Percentiles rank a stretch among this genome's conserved stretches.
These are phyloP conservation scores for Physcomitrium patens DNA, from an alignment of 225 moss, liverwort and hornwort species.

Conservation along the genomic window DNA sequence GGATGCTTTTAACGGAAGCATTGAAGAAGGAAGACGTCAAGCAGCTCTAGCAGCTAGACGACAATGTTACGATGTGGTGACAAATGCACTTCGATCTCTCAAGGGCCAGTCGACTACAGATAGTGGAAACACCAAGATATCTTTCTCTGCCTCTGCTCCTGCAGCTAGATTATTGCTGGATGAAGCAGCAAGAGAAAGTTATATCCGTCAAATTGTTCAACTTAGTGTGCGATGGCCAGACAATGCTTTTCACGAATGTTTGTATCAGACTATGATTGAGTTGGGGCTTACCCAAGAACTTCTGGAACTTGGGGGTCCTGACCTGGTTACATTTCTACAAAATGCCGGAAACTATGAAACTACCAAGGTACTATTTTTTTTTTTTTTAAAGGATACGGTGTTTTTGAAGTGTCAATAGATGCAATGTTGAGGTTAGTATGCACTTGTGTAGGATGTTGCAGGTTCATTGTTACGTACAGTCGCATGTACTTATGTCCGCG, in stretches of 20 bases:
- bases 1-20: conserved; percentile 89
- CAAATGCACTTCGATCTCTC: conserved; percentile 85
- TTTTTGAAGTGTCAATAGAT: conserved; percentile 4
- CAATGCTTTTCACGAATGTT: conserved; percentile 77
- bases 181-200: conserved; percentile 75
- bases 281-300: conserved; percentile 87
- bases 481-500: background rate
- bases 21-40: conserved; percentile 83
- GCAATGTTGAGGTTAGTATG: background rate
- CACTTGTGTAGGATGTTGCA: background rate
- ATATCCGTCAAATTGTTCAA: conserved; percentile 94
- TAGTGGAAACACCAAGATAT: conserved; percentile 51
- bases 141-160: conserved; percentile 61
- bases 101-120: conserved; percentile 65
- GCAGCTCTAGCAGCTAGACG: conserved; percentile 76
- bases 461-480: background rate
- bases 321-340: conserved; percentile 90
- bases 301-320: conserved; percentile 86
- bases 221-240: conserved; percentile 98
- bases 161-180: conserved; percentile 75
- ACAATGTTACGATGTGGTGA: conserved; percentile 95
- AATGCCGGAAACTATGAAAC: conserved; percentile 84
- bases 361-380: conserved; percentile 46
- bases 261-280: conserved; percentile 98
- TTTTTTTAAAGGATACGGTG: background rate